Percentiles rank a stretch among this genome's conserved stretches.
These are phyloP conservation scores for Sphagnum fallax DNA, from an alignment of 228 moss, liverwort and hornwort genomes.

Conservation along the genomic window DNA sequence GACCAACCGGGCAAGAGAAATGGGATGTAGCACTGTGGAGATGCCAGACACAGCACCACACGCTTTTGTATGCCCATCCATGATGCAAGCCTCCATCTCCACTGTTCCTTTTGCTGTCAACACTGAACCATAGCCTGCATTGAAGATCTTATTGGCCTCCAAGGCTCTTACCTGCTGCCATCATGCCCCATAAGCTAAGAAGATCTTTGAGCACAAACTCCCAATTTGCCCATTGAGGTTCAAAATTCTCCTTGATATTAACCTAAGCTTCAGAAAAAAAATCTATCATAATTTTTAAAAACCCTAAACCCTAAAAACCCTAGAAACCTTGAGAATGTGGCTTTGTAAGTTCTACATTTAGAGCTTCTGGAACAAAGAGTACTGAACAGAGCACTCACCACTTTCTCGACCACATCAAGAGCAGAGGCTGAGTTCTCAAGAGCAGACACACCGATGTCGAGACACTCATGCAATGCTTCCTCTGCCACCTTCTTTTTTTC, in stretches of 20 bases:
- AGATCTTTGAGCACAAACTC: no score
- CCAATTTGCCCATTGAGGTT: no score
- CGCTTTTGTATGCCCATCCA: conserved; percentile 75
- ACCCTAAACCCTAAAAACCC: no score
- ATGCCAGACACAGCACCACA: conserved; percentile 97
- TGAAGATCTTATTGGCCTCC: conserved; percentile 75
- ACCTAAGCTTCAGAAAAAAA: no score
- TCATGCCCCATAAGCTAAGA: no score
- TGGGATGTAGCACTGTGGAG: conserved; percentile 76
- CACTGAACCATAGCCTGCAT: conserved; percentile 89
- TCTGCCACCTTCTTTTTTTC: conserved; percentile 50
- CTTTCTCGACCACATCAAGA: conserved; percentile 81
- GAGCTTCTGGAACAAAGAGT: no score
- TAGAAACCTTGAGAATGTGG: no score
- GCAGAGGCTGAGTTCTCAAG: conserved; percentile 54
- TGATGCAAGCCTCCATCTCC: conserved; percentile 98
- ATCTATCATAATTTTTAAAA: no score
- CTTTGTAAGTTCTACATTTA: no score
- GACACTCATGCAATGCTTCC: conserved; percentile 48
- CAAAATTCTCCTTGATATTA: no score
- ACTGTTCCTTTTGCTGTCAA: conserved; percentile 73
- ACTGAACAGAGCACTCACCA: conserved; percentile 24
- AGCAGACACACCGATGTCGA: conserved; percentile 70
- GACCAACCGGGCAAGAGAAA: conserved; percentile 89
- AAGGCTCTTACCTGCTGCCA: conserved; percentile 62